Evolutionary conservation across 169 alveolate species (phyloP).

Genomic region (Eimeria sp.): DNA sequence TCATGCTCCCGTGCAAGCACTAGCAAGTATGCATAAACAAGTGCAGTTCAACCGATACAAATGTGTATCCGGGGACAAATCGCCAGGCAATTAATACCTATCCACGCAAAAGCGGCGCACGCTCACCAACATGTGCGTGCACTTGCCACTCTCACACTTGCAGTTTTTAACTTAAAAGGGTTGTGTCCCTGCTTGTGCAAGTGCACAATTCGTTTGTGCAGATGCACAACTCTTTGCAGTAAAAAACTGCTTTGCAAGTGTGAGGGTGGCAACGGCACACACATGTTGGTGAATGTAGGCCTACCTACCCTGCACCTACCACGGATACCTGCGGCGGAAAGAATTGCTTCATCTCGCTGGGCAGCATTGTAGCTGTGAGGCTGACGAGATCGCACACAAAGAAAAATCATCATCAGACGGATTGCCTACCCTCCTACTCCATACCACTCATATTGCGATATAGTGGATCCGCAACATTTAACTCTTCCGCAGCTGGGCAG

Average conservation of each 20-base stretch:
- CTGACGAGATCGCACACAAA: constrained; percentile 29
- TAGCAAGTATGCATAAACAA: not conserved
- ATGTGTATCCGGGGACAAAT: not conserved
- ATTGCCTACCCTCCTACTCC: not conserved
- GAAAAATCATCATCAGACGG: not conserved
- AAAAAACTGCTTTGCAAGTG: not conserved
- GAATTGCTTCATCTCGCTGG: constrained; percentile 73
- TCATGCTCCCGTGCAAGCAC: not conserved
- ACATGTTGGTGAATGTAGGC: not conserved
- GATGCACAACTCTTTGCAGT: not conserved
- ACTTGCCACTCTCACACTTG: not conserved
- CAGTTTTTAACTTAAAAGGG: not conserved
- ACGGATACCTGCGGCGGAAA: constrained; percentile 66
- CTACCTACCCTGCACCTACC: constrained; percentile 10
- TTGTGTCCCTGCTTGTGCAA: not conserved
- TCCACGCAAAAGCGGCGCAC: not conserved
- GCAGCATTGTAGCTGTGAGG: constrained; percentile 72
- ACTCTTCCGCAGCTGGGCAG: not conserved
- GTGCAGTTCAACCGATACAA: not conserved
- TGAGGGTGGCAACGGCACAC: not conserved
- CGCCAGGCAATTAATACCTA: not conserved
- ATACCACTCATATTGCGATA: not conserved
- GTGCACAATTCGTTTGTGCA: too few species aligned
- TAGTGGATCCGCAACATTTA: not conserved
- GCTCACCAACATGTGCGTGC: not conserved